Evolutionary conservation across 495 filamentous ascomycete genomes (phyloP), one percentile per base, ranked within the genome.

Genomic region (Copromyces sp.): DNA sequence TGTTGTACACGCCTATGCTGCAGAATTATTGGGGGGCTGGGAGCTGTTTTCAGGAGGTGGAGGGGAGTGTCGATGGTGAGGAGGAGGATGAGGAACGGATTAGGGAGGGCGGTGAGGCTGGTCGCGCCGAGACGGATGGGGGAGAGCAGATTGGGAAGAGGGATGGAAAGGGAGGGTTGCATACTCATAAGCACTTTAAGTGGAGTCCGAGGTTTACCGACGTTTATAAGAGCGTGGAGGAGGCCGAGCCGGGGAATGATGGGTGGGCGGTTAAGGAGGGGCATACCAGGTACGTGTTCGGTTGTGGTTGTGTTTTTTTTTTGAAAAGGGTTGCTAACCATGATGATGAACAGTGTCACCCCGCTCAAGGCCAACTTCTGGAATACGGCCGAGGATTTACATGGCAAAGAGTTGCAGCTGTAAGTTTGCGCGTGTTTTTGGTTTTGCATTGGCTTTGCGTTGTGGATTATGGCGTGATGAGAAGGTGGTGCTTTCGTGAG

Each of bases 231-330:
- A 94, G 91, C 70, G 93, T 97, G 37, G 90, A 95, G 74, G 88
- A 92, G 72, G 88, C 89, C 71, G 83, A 82, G 68, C 92, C 93
- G 17, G 95, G 95, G 32, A 96, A 94, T 81, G 95, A 99, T 85
- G 95, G 95, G 42, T 98, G 95, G 95, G 90, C 89, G 16, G 91
- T 99, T 14, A 92, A 92, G 80, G 90, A 94, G 80, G 92, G 93
- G 53, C 91, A 91, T 82, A 94, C 94, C 6, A 97, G 94, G 94
- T 96, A 61, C n/a, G 59, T 61, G 9, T 38, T 74, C 41, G 73
- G 38, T 29, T 73, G 16, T 61, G 32, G 38, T 45, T 20, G 9
- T 45, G 32, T 4, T 29, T 38, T 24, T 53, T 69, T 40, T 7
- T 45, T 61, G 41, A 3, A 12, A 20, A 38, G 24, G 24, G 14